Evolutionary conservation across 2,329 filamentous ascomycete genomes (phyloP), one percentile per base, ranked within the genome.

Genomic region (Epichloe typhina): DNA sequence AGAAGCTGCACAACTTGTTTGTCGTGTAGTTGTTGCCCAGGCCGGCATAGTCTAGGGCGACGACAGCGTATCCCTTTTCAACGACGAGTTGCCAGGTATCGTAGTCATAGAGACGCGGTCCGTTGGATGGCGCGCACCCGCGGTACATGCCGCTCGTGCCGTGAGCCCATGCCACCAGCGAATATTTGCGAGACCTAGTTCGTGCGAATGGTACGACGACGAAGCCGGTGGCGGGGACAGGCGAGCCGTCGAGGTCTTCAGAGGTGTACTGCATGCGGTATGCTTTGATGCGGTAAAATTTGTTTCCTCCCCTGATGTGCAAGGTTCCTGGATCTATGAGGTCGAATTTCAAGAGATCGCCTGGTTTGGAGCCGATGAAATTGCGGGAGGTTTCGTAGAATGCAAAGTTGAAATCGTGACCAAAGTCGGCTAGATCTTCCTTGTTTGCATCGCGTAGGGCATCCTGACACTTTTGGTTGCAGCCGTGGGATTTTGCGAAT

Each of bases 21-120:
- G 31, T 11, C 1, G 56, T 58, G 38, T 49, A 44, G 46, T 58
- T 56, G 52, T 55, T 59, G 7, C 57, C 57, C 8, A 59, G 49
- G 17, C 57, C 57, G 21, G 53, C 50, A 40, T 56, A 60, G 47
- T 60, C 58, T 11, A 57, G 55, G 12, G 55, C 58, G n/a, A 60
- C 51, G 38, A 56, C 54, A 15, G 53, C 53, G 38, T 54, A 56
- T 23, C 54, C 54, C 1, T 45, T 46, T 12, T 47, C 6, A 9
- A 50, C 21, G 8, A 55, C n/a, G 6, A 47, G 40, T 49, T 52
- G 43, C 54, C 53, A 56, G 51, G 26, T 49, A 17, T 50, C 41
- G 12, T 54, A 52, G 47, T 55, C 53, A 46, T 45, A 54, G 8
- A 51, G 37, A 11, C 5, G 21, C 3, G 47, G 50, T 5, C 49